Percentiles rank a stretch among this genome's conserved stretches.
phyloP scores from a whole-genome alignment of 805 yeast species.

The Teunomyces stri region DNA sequence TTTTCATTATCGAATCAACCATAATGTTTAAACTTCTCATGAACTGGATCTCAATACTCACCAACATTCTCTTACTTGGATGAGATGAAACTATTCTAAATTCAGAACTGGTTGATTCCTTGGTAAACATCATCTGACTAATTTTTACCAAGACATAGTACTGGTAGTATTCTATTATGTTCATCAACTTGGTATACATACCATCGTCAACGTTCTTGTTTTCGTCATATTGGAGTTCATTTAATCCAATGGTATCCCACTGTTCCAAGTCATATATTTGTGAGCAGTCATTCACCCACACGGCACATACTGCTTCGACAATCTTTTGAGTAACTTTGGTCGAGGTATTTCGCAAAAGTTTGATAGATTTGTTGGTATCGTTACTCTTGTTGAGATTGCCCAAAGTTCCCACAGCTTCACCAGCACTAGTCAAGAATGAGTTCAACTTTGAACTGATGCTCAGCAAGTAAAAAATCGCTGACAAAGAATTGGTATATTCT shows the following conservation, averaged over 20 bases:
- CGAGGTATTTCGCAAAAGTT: conserved; percentile 32
- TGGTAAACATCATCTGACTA: conserved; percentile 23
- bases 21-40: conserved; percentile 42
- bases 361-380: conserved; percentile 38
- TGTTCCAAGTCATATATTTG: conserved; percentile 44
- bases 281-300: conserved; percentile 45
- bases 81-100: conserved; percentile 33
- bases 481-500: conserved; percentile 38
- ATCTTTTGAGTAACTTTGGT: conserved; percentile 34
- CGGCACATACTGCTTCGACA: conserved; percentile 41
- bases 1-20: conserved; percentile 41
- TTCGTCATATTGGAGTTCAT: not conserved
- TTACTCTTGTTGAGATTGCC: conserved; percentile 31
- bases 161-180: conserved; percentile 36
- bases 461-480: conserved; percentile 35
- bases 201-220: conserved; percentile 14
- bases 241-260: conserved; percentile 27
- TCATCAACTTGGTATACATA: conserved; percentile 33
- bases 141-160: conserved; percentile 31
- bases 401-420: conserved; percentile 27
- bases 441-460: conserved; percentile 27
- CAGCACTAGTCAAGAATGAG: conserved; percentile 28
- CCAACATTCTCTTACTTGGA: conserved; percentile 40
- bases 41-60: conserved; percentile 44
- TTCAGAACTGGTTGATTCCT: conserved; percentile 13